A percentile compares a stretch with the other conserved stretches of the same genome.
phyloP scores from a whole-genome alignment of 2,329 filamentous ascomycete genomes.

The Arthrobotrys entomopaga region DNA sequence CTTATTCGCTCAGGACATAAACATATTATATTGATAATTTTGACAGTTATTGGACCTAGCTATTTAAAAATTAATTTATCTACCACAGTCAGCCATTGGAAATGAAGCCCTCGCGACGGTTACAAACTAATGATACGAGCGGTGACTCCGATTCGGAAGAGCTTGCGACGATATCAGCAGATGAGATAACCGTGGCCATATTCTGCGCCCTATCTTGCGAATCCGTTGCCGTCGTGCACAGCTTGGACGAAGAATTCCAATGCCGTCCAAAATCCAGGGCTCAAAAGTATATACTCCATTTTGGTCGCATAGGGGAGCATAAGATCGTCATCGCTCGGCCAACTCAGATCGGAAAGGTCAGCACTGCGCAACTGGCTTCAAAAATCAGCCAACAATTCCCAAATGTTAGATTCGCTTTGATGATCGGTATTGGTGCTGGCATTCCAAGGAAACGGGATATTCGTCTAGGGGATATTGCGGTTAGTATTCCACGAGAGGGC shows the following conservation, averaged over 20 bases:
- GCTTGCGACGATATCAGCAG: conserved; percentile 9
- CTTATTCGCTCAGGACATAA: too few species aligned
- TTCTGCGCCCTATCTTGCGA: conserved; percentile 51
- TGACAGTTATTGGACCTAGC: too few species aligned
- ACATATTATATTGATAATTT: too few species aligned
- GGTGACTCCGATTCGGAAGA: conserved; percentile 32
- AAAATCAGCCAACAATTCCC: conserved; percentile 18
- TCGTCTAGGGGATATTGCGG: conserved; percentile 6
- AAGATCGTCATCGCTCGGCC: conserved; percentile 47
- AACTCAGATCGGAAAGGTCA: conserved; percentile 38
- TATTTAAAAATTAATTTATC: too few species aligned
- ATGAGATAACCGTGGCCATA: conserved; percentile 45
- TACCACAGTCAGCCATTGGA: too few species aligned
- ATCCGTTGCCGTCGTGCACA: conserved; percentile 38
- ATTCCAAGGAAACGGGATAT: conserved; percentile 8
- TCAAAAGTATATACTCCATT: conserved; percentile 37
- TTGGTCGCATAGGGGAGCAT: conserved; percentile 37
- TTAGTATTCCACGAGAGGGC: conserved; percentile 7
- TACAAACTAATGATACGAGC: too few species aligned
- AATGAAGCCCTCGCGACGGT: too few species aligned
- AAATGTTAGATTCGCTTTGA: conserved; percentile 14
- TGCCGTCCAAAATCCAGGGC: conserved; percentile 16
- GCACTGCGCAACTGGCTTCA: conserved; percentile 1
- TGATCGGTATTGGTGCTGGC: conserved; percentile 13
- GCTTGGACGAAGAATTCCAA: conserved; percentile 33